phyloP scores from a whole-genome alignment of 768 basidiomycete species.

The Psilocybe cyanescens region DNA sequence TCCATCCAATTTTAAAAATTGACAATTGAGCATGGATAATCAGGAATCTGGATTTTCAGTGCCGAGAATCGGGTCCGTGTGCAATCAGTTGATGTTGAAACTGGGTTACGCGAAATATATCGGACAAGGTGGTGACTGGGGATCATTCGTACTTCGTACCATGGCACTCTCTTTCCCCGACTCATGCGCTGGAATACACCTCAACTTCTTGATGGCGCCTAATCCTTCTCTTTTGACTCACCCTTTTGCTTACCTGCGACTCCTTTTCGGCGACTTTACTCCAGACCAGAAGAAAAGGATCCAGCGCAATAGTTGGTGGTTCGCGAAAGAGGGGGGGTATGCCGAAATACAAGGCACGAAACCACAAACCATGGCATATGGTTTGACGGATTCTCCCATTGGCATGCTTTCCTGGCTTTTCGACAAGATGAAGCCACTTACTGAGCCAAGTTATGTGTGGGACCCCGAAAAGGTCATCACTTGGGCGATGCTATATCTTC shows the following conservation, averaged over 20 bases:
- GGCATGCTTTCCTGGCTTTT: slow-evolving; percentile 53
- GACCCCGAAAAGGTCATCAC: slow-evolving; percentile 35
- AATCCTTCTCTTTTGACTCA: slow-evolving; percentile 26
- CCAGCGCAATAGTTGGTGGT: slow-evolving; percentile 30
- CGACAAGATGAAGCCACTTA: slow-evolving; percentile 38
- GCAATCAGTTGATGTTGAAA: slow-evolving; percentile 35
- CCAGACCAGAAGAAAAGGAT: slow-evolving; percentile 34
- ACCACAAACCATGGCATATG: slow-evolving; percentile 50
- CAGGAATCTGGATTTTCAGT: slow-evolving; percentile 30
- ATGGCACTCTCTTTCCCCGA: slow-evolving; percentile 29
- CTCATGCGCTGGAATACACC: slow-evolving; percentile 28
- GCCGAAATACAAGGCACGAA: slow-evolving; percentile 40
- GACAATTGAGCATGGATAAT: background rate
- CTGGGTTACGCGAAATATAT: slow-evolving; percentile 34
- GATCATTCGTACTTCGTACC: slow-evolving; percentile 31
- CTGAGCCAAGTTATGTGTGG: slow-evolving; percentile 30
- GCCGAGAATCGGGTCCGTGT: slow-evolving; percentile 28
- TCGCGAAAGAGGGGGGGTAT: slow-evolving; percentile 37
- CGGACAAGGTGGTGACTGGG: slow-evolving; percentile 39
- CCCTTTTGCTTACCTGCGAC: slow-evolving; percentile 26
- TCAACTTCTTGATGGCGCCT: slow-evolving; percentile 28
- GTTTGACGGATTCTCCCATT: slow-evolving; percentile 52
- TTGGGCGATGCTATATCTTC: slow-evolving; percentile 43
- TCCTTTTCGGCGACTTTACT: slow-evolving; percentile 33
- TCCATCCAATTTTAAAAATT: background rate